Percentiles rank a stretch among this genome's conserved stretches.
phyloP scores from a whole-genome alignment of 1,284 basidiomycete genomes.

The Puccinia sorghi region DNA sequence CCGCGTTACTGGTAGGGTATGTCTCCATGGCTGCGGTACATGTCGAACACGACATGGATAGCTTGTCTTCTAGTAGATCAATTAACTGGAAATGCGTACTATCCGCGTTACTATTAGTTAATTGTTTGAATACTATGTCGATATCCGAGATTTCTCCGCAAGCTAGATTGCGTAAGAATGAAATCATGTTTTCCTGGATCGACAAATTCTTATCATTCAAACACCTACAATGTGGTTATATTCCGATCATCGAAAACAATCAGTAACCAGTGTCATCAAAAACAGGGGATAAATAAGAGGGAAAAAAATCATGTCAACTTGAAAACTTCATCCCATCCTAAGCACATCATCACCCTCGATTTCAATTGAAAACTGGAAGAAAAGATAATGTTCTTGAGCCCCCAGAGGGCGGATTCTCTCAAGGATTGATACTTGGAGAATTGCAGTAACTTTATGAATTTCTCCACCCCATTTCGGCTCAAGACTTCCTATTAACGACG shows the following conservation, averaged over 20 bases:
- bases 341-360: conserved; percentile 45
- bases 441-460: conserved; percentile 35
- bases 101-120: conserved; percentile 2
- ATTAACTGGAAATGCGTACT: conserved; percentile 8
- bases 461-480: conserved; percentile 45
- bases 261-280: neutral
- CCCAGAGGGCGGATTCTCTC: conserved; percentile 51
- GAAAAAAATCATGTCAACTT: conserved; percentile 37
- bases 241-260: neutral
- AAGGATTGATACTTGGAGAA: conserved; percentile 47
- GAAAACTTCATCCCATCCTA: conserved; percentile 53
- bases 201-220: conserved; percentile 42
- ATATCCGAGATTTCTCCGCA: conserved; percentile 42
- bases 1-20: neutral
- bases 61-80: conserved; percentile 30
- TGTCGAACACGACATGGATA: conserved; percentile 3
- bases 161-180: conserved; percentile 41
- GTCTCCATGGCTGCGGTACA: neutral
- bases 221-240: conserved; percentile 7
- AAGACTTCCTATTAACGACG: conserved; percentile 18
- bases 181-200: conserved; percentile 48
- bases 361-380: conserved; percentile 53
- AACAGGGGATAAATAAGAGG: neutral
- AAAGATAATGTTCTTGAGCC: conserved; percentile 52
- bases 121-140: conserved; percentile 41